A percentile compares a stretch with the other conserved stretches of the same genome.
phyloP scores from a whole-genome alignment of 2,329 filamentous ascomycete species.

The Pezicula neosporulosa region DNA sequence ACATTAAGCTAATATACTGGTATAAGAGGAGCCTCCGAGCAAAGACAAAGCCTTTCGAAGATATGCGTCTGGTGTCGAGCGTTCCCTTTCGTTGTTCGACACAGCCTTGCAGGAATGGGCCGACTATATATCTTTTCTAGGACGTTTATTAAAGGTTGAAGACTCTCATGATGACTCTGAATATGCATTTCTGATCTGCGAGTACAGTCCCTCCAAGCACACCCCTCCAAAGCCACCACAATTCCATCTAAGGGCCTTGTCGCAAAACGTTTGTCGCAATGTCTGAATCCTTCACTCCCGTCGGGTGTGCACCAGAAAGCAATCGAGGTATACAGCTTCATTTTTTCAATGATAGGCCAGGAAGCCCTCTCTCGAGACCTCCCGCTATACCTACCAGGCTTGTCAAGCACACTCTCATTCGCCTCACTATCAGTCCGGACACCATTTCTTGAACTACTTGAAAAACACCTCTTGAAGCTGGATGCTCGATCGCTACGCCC shows the following conservation, averaged over 20 bases:
- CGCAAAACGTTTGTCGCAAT: slow-evolving; percentile 90
- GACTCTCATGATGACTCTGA: slow-evolving; percentile 14
- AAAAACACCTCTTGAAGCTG: slow-evolving; percentile 73
- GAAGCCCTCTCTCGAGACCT: slow-evolving; percentile 80
- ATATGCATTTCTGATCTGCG: slow-evolving; percentile 6
- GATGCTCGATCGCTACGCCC: slow-evolving; percentile 72
- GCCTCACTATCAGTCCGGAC: slow-evolving; percentile 89
- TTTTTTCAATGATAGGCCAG: slow-evolving; percentile 82
- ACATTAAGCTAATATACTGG: background rate
- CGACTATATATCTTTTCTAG: slow-evolving; percentile 97
- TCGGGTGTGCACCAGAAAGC: slow-evolving; percentile 98
- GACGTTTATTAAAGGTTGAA: slow-evolving; percentile 78
- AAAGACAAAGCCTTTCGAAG: slow-evolving; percentile 75
- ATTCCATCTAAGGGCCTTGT: slow-evolving; percentile 82
- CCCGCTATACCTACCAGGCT: slow-evolving; percentile 82
- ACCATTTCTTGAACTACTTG: slow-evolving; percentile 78
- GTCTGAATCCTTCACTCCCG: slow-evolving; percentile 86
- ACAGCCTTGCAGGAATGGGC: slow-evolving; percentile 97
- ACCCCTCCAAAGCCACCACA: slow-evolving; percentile 65
- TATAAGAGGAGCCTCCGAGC: slow-evolving; percentile 48
- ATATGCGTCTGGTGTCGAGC: slow-evolving; percentile 85
- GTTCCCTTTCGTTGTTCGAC: slow-evolving; percentile 86
- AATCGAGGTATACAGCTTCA: slow-evolving; percentile 86
- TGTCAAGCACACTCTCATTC: slow-evolving; percentile 87
- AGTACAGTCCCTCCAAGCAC: slow-evolving; percentile 77